A percentile compares a stretch with the other conserved stretches of the same genome.
Evolutionary conservation across 495 filamentous ascomycete species (phyloP).

Genomic region (Neurospora hispaniola): DNA sequence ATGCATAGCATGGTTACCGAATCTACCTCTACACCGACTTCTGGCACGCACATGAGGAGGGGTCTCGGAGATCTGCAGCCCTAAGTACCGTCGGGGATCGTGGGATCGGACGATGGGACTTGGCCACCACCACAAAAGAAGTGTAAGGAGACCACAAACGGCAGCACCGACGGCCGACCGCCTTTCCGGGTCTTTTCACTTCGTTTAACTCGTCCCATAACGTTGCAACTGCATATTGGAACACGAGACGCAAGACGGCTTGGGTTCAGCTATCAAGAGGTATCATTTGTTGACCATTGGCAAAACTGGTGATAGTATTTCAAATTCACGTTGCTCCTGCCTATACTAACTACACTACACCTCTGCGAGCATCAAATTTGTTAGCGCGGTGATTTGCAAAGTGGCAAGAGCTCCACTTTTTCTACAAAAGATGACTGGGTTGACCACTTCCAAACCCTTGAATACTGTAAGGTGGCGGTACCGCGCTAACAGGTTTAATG

Average conservation of each 20-base stretch:
- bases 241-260: not conserved
- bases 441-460: too few species aligned
- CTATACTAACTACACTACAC: not conserved
- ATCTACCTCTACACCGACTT: constrained; percentile 8
- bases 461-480: too few species aligned
- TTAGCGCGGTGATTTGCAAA: too few species aligned
- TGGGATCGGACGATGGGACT: not conserved
- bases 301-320: not conserved
- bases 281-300: not conserved
- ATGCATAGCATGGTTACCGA: not conserved
- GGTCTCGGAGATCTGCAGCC: constrained; percentile 7
- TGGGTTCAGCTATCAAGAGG: not conserved
- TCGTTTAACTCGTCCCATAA: not conserved
- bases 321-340: not conserved
- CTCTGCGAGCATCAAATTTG: too few species aligned
- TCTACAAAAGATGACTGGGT: too few species aligned
- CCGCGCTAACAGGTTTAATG: too few species aligned
- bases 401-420: too few species aligned
- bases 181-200: not conserved
- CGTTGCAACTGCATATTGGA: not conserved
- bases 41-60: constrained; percentile 8
- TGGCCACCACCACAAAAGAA: not conserved
- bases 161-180: not conserved
- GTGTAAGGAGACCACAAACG: not conserved
- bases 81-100: not conserved